These are phyloP conservation scores for Colletotrichum magnum DNA, from an alignment of 2,329 filamentous ascomycete genomes.

Conservation along the genomic window DNA sequence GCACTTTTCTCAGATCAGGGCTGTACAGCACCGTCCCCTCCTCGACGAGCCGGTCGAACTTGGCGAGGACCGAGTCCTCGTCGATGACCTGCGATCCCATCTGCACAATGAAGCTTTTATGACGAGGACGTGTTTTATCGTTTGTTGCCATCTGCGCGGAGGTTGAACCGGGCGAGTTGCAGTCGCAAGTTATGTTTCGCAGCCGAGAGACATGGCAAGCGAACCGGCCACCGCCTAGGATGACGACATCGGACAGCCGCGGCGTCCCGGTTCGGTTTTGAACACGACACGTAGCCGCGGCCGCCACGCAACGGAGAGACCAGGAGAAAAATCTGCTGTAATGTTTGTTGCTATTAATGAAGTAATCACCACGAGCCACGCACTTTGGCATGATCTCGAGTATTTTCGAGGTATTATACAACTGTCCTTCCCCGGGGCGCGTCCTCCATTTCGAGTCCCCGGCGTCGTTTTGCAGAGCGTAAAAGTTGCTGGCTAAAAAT, in stretches of 20 bases:
- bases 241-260: constrained; percentile 27
- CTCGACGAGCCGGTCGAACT: constrained; percentile 20
- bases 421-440: constrained; percentile 3
- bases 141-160: not conserved
- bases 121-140: not conserved
- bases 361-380: constrained; percentile 3
- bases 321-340: not conserved
- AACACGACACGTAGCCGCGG: not conserved
- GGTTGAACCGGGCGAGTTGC: not conserved
- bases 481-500: not conserved
- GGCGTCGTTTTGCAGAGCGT: not conserved
- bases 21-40: constrained; percentile 27
- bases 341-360: constrained; percentile 28
- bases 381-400: not conserved
- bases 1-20: constrained; percentile 25
- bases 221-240: constrained; percentile 5
- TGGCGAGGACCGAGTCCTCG: constrained; percentile 27
- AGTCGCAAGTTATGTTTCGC: not conserved
- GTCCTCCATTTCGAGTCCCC: not conserved
- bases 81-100: constrained; percentile 6
- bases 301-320: not conserved
- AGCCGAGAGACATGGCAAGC: not conserved
- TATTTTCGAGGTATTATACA: constrained; percentile 30
- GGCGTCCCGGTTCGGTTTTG: not conserved
- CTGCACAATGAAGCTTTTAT: too few species aligned